Evolutionary conservation across 441 rosid genomes (phyloP), one percentile per base, ranked within the genome.

Genomic region (Geranium incanum): DNA sequence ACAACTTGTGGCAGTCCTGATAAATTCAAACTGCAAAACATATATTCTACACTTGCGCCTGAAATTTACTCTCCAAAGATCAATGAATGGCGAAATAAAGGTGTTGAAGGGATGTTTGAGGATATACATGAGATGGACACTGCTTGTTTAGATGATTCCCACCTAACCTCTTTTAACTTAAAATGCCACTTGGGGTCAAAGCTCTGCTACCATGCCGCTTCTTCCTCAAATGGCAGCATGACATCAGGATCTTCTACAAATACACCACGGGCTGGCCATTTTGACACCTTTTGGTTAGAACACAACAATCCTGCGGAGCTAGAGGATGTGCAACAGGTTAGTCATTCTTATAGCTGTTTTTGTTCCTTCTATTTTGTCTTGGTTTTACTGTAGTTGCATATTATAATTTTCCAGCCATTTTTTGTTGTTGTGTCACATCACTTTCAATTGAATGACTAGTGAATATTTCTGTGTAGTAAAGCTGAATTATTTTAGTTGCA

Each of bases 91-190:
- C 82, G 90, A 70, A 86, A 78, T 70, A 91, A 84, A 83, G 94
- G 97, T 36, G 84, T 88, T 68, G 91, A 91, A 79, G 94, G 97
- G 74, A 91, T 91, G 94, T 88, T 88, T 79, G 97, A 91, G 79
- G 97, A 91, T 76, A 86, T 88, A 80, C 97, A 91, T 83, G 97
- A 88, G 73, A 91, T 91, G 97, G 94, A 91, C 77, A 88, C 94
- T 52, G 88, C 97, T 71, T 83, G 75, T 72, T 88, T 91, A 59
- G 97, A 91, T 28, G 92, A 91, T 76, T 83, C 87, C 69, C 80
- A 75, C 71, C 76, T 74, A 23, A 77, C 78, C 57, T 75, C 85
- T 71, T 71, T 80, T 71, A 86, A 78, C 77, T 68, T 86, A 60
- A 89, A 84, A 84, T 81, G 84, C 71, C 87, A 80, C 64, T 76